Base-by-base conservation (phyloP, 192 early-diverging fungal genomes). In the Podila epicladia region DNA sequence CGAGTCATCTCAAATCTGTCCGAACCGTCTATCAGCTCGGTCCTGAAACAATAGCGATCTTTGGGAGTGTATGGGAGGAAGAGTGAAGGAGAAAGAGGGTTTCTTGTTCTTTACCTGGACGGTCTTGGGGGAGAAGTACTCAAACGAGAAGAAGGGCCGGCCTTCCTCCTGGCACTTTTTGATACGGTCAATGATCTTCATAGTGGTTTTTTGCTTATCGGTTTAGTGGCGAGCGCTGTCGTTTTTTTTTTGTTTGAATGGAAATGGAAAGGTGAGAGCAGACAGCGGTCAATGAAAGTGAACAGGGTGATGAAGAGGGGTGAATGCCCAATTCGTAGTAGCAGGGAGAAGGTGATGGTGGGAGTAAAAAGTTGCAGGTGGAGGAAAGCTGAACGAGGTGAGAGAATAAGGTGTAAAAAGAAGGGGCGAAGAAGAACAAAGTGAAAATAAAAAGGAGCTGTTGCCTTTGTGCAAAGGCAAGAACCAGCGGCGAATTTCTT, bases 91-190 rank as follows among this genome's bases (percentile, higher is more conserved):
- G 24, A 41, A 20, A 11, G 22, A 22, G 12, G 55, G 0, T 8
- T 59, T 24, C 32, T 35, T 38, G 4, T 20, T 33, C 2, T 9
- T 50, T 82, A 86, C 85, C 73, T 91, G 91, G 58, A 87, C 87
- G 37, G 97, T 98, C 82, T 96, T 98, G 71, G 97, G 97, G 61
- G 97, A 96, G 64, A 97, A 98, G 87, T 94, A 98, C 84, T 98
- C 97, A 82, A 98, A 98, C 45, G 95, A 97, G 89, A 91, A 93
- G 71, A 85, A 91, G 31, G 86, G 87, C 53, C 87, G 89, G 58
- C 89, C 88, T 71, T 93, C 90, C 64, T 88, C 73, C 28, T 87
- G 82, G 57, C 91, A 89, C 69, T 85, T 84, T 57, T 82, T 85
- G 72, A 93, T 89, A 72, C 92, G 92, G 71, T 92, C 89, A 75